Evolutionary conservation across 2,329 filamentous ascomycete genomes (phyloP).

Genomic region (Clonostachys chloroleuca): DNA sequence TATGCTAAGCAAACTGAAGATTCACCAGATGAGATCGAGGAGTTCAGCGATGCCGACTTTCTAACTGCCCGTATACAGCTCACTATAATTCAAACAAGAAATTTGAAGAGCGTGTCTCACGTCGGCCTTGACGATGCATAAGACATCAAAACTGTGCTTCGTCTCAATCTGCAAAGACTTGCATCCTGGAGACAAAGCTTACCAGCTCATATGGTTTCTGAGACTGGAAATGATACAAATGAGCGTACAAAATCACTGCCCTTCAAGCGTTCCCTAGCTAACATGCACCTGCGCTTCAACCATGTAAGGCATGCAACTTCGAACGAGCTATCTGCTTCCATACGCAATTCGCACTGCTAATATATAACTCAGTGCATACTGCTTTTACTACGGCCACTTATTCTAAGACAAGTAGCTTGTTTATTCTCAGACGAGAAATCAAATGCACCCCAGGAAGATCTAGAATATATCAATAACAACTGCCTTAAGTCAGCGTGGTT

Average conservation of each 20-base stretch:
- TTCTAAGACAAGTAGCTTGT: neutral
- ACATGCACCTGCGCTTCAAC: neutral
- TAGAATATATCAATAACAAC: neutral
- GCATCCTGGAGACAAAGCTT: neutral
- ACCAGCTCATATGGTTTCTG: neutral
- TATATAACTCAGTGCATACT: neutral
- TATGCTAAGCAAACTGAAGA: neutral
- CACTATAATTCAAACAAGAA: neutral
- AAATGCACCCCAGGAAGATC: neutral
- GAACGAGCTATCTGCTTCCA: too few species aligned
- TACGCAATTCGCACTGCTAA: neutral
- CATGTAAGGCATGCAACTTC: neutral
- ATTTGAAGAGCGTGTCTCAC: neutral
- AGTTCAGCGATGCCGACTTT: neutral
- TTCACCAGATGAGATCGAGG: neutral
- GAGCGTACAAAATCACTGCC: neutral
- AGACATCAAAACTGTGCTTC: neutral
- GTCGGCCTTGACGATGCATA: neutral
- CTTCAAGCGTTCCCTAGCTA: neutral
- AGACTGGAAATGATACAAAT: neutral
- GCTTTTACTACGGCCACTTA: neutral
- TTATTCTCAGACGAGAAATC: neutral
- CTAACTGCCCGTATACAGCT: neutral
- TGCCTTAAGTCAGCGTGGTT: neutral
- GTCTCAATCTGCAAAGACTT: neutral